Conservation (phyloP, 257 asterid species). For the Solanum gracilifrons region DNA sequence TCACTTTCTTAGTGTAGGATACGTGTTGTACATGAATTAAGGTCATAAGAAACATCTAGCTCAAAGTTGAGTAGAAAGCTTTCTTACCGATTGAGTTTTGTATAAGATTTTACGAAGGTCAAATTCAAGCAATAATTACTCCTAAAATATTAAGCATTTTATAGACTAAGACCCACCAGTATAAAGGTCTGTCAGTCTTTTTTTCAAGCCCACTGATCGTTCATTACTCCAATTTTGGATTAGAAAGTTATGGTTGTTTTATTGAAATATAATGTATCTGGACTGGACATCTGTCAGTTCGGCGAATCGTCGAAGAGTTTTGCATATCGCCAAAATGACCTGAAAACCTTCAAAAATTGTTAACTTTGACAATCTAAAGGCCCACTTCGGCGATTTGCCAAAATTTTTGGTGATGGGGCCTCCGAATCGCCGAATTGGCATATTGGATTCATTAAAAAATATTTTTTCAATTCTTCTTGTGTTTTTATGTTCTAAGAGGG, state of each 20-base stretch:
- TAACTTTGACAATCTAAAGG: not conserved
- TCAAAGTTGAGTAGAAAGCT: not conserved
- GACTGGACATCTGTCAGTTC: not conserved
- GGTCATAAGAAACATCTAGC: not conserved
- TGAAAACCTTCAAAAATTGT: not conserved
- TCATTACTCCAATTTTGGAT: no score
- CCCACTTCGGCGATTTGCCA: not conserved
- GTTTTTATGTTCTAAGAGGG: not conserved
- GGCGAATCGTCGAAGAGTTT: no score
- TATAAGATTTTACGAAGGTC: not conserved
- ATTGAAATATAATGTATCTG: no score
- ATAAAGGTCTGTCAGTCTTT: no score
- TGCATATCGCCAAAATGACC: not conserved
- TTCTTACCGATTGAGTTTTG: not conserved
- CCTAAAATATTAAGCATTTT: not conserved
- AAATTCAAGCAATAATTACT: no score
- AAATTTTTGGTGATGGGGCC: not conserved
- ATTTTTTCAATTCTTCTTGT: not conserved
- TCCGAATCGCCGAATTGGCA: not conserved
- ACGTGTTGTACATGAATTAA: not conserved
- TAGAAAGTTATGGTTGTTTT: not conserved
- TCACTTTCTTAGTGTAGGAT: not conserved
- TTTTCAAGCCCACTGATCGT: not conserved
- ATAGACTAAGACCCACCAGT: not conserved
- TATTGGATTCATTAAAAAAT: not conserved